Evolutionary conservation across 2,329 filamentous ascomycete species (phyloP).

Genomic region (Coniella lustricola): DNA sequence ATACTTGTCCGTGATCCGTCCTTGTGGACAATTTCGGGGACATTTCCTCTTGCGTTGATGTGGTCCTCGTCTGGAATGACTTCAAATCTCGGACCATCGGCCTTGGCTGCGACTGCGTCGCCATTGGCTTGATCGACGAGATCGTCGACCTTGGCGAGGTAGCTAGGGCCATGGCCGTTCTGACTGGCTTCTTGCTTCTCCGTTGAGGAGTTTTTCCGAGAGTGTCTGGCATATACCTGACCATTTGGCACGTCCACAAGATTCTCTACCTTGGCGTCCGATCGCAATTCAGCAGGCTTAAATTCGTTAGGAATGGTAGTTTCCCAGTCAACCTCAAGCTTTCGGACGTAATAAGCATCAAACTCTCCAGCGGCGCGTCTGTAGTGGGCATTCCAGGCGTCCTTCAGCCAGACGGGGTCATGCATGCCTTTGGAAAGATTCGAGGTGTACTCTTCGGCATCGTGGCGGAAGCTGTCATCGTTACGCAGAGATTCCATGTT

Average conservation of each 20-base stretch:
- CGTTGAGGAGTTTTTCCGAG: neutral
- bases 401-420: conserved; percentile 44
- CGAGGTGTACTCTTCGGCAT: conserved; percentile 35
- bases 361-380: conserved; percentile 43
- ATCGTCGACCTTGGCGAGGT: no score
- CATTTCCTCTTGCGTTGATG: no score
- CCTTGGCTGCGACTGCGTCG: neutral
- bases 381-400: conserved; percentile 45
- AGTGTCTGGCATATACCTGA: neutral
- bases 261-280: neutral
- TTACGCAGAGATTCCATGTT: conserved; percentile 30
- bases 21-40: no score
- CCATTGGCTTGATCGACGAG: neutral
- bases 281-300: conserved; percentile 8
- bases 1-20: no score
- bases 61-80: no score
- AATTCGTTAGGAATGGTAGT: conserved; percentile 10
- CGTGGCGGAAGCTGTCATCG: conserved; percentile 36
- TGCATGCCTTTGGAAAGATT: conserved; percentile 41
- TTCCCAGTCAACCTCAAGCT: conserved; percentile 44
- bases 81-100: no score
- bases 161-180: no score
- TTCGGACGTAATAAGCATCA: conserved; percentile 36
- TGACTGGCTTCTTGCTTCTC: neutral
- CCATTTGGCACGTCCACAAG: neutral